These are phyloP conservation scores for Cupressus sempervirens DNA, from an alignment of 75 land plant species.

Conservation along the genomic window DNA sequence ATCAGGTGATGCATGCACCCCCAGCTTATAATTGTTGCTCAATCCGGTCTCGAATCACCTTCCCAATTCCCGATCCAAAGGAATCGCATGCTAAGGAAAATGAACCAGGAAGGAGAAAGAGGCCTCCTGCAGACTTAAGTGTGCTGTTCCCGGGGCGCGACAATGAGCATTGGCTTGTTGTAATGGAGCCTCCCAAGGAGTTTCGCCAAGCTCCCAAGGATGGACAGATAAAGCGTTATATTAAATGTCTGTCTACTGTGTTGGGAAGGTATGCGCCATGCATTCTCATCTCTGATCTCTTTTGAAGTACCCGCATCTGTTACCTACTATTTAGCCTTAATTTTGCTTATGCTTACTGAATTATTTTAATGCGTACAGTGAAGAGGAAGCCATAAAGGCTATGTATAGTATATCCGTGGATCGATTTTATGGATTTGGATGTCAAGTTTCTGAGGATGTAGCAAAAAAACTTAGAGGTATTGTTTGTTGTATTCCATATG, in stretches of 20 bases:
- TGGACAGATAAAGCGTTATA: conserved; percentile 55
- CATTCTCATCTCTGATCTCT: too few relatives aligned
- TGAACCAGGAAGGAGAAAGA: conserved; percentile 34
- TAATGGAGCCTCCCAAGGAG: conserved; percentile 56
- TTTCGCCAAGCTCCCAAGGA: conserved; percentile 41
- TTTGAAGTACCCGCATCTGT: too few relatives aligned
- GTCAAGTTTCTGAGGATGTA: neutral
- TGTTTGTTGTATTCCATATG: neutral
- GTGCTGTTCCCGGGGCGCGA: conserved; percentile 63
- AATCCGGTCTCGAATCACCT: conserved; percentile 19
- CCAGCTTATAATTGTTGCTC: neutral
- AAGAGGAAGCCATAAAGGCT: conserved; percentile 6
- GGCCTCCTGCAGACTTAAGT: conserved; percentile 55
- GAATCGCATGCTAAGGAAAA: conserved; percentile 33
- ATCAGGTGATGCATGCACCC: neutral
- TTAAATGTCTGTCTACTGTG: conserved; percentile 48
- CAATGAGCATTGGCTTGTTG: conserved; percentile 61
- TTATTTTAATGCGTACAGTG: neutral
- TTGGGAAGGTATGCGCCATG: conserved; percentile 27
- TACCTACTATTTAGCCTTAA: neutral
- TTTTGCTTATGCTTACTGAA: neutral
- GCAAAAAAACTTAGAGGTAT: neutral
- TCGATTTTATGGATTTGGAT: neutral
- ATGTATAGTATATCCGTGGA: neutral
- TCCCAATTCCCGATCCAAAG: conserved; percentile 21